Evolutionary conservation across 1,284 basidiomycete genomes (phyloP).

Genomic region (Ustanciosporium gigantosporum): DNA sequence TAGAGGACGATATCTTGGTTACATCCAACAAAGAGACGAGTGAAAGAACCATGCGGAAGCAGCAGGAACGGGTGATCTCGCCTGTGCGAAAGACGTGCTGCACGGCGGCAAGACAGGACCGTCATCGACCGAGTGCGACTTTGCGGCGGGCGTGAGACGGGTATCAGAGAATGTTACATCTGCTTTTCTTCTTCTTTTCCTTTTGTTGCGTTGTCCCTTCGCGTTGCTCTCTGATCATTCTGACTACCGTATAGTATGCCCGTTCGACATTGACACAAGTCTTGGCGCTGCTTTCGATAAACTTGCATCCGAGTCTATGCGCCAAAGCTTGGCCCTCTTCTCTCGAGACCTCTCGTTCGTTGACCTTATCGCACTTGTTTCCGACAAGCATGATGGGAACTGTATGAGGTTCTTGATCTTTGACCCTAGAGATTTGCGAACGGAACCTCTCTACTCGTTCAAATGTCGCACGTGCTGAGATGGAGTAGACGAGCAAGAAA

Average conservation of each 20-base stretch:
- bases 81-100: no score
- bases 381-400: constrained; percentile 82
- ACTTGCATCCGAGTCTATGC: constrained; percentile 59
- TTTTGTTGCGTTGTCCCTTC: constrained; percentile 40
- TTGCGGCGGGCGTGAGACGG: no score
- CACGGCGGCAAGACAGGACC: no score
- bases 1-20: no score
- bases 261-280: constrained; percentile 61
- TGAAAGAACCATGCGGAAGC: no score
- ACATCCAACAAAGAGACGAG: no score
- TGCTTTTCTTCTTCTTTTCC: constrained; percentile 56
- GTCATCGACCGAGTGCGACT: no score
- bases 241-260: constrained; percentile 60
- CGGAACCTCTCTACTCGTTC: constrained; percentile 61
- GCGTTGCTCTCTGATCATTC: constrained; percentile 55
- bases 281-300: constrained; percentile 62
- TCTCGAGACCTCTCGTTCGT: constrained; percentile 74
- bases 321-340: constrained; percentile 61
- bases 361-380: constrained; percentile 80
- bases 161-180: constrained; percentile 57
- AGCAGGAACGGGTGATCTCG: no score
- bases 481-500: constrained; percentile 62
- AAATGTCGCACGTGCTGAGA: constrained; percentile 62
- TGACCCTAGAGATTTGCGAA: constrained; percentile 59
- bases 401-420: constrained; percentile 60